Evolutionary conservation across 1,139 yeast species (phyloP), one percentile per base, ranked within the genome.

Genomic region (Hanseniaspora uvarum): DNA sequence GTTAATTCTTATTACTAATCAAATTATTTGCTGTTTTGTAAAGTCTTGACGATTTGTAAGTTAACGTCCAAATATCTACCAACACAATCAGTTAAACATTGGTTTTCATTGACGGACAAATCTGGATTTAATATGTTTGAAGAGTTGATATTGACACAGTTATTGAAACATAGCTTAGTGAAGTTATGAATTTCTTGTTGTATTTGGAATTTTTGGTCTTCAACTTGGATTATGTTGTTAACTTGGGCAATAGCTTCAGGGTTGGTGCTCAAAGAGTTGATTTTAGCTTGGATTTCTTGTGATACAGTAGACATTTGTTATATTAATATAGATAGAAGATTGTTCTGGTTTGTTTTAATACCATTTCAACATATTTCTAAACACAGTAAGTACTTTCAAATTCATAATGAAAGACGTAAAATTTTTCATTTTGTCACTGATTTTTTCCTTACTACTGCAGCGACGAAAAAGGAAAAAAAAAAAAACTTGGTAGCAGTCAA

Each of bases 121-220:
- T 72, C 71, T 44, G 77, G 77, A 53, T 75, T 70, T 54, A 74
- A 72, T 55, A 82, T 76, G 39, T 54, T 50, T 18, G 77, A 71
- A 14, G 48, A 43, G 53, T 50, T 50, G 12, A 50, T 50, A 49
- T 77, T 71, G 57, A 87, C 76, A 68, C 97, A 89, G 70, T 86
- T 85, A 68, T 83, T 85, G 74, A 87, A 89, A 68, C 97, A 89
- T 75, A 83, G 75, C 65, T 87, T 89, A 40, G 96, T 88, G 74
- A 86, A 87, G 65, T 76, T 79, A 67, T 87, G 94, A 58, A 87
- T 83, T 37, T 94, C 79, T 74, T 80, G 76, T 71, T 87, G 96
- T 30, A 89, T 87, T 71, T 87, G 86, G 55, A 94, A 82, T 70
- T 86, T 86, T 59, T 94, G 79, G 65, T 85, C 83, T 70, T 89